These are phyloP conservation scores for Benincasa hispida DNA, from an alignment of 306 rosid genomes.

Conservation along the genomic window DNA sequence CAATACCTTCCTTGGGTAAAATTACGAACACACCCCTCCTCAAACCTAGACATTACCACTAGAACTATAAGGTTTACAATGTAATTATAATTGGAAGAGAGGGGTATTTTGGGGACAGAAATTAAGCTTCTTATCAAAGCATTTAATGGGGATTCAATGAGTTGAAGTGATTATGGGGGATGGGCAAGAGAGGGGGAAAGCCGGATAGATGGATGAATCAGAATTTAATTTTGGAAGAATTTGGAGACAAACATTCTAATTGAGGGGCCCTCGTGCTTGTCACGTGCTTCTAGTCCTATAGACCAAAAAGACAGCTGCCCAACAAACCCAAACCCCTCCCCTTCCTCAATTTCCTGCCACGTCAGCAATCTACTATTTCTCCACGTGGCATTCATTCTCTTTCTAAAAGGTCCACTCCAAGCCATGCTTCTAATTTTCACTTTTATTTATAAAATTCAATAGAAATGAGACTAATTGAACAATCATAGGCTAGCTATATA, in stretches of 20 bases:
- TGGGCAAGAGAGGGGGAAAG: neutral
- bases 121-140: slow-evolving; percentile 2
- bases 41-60: neutral
- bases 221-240: slow-evolving; percentile 23
- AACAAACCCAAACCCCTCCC: slow-evolving; percentile 15
- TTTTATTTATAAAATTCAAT: neutral
- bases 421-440: neutral
- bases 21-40: neutral
- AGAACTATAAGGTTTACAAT: neutral
- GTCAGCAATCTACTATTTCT: slow-evolving; percentile 1
- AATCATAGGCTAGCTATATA: neutral
- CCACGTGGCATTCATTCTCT: neutral
- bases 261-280: slow-evolving; percentile 34
- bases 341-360: slow-evolving; percentile 7
- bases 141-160: slow-evolving; percentile 18
- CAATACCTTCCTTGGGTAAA: neutral
- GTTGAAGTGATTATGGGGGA: neutral
- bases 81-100: neutral
- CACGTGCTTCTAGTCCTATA: slow-evolving; percentile 25
- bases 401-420: neutral
- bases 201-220: neutral
- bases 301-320: slow-evolving; percentile 31
- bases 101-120: slow-evolving; percentile 1
- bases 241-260: slow-evolving; percentile 34
- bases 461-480: neutral